These are phyloP conservation scores for Metschnikowia chrysomelidarum DNA, from an alignment of 805 yeast species.

Conservation along the genomic window DNA sequence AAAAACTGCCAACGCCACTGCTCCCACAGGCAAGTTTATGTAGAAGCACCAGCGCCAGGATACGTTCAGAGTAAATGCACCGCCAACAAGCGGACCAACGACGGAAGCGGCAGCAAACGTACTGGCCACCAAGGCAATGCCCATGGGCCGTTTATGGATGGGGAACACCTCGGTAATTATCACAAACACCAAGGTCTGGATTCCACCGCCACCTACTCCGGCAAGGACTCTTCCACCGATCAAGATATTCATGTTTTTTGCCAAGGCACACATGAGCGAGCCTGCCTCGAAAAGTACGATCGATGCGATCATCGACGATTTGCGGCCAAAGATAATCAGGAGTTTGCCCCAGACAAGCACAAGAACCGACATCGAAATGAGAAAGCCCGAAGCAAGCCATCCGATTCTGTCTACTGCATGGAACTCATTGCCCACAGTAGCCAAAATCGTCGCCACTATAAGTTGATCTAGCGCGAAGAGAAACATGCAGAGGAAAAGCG, in stretches of 20 bases:
- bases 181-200: constrained; percentile 26
- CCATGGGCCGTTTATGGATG: constrained; percentile 23
- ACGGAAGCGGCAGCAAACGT: constrained; percentile 22
- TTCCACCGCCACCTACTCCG: constrained; percentile 38
- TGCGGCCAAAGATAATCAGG: constrained; percentile 36
- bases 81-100: constrained; percentile 24
- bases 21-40: constrained; percentile 24
- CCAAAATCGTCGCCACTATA: constrained; percentile 32
- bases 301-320: constrained; percentile 23
- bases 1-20: constrained; percentile 17
- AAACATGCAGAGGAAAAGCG: constrained; percentile 30
- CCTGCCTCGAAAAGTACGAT: constrained; percentile 29
- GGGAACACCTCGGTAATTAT: constrained; percentile 30
- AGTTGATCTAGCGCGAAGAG: constrained; percentile 39
- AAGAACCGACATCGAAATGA: constrained; percentile 31
- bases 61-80: constrained; percentile 23
- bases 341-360: constrained; percentile 35
- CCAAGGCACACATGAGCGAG: constrained; percentile 36
- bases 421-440: constrained; percentile 34
- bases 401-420: constrained; percentile 32
- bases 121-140: constrained; percentile 18
- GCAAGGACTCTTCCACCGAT: constrained; percentile 40
- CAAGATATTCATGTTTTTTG: constrained; percentile 31
- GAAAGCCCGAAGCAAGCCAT: constrained; percentile 37
- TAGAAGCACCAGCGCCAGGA: constrained; percentile 27